Base-by-base conservation (phyloP, 208 protist species). In the Novymonas esmeraldas region DNA sequence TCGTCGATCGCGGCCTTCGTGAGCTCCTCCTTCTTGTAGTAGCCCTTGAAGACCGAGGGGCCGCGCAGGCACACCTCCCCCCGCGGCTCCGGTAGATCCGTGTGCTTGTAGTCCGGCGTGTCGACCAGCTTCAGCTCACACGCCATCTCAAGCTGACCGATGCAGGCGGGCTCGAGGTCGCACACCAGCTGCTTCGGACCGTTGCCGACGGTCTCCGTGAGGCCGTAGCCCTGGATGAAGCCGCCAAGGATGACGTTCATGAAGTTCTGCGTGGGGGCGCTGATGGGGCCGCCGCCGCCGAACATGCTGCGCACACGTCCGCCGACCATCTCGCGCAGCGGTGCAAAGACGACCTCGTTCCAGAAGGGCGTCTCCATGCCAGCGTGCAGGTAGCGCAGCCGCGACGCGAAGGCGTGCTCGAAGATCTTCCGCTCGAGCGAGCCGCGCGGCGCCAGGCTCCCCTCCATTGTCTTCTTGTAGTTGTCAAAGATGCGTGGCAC, bases 41-140 rank as follows among this genome's bases (percentile, higher is more conserved):
- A 98, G 22, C 92, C 93, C 58, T 89, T 89, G 57, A 94, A 92
- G n/a, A 97, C 60, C 64, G 79, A 84, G 0, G 87, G 84, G 1
- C 89, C 90, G 44, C 92, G n/a, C n/a, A n/a, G n/a, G n/a, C n/a
- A n/a, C n/a, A n/a, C n/a, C n/a, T n/a, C 36, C 14, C 10, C 7
- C 45, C 64, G 79, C 20, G 87, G 85, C 38, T 87, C 57, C 0
- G 83, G 85, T 48, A 62, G 66, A 51, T 95, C 82, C 0, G 81
- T 89, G 78, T 94, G 86, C 58, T 80, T 84, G 71, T 89, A 93
- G n/a, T 84, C 81, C 3, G 90, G 85, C 2, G 90, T 84, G 61
- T 98, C 94, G 3, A 85, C 71, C 1, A 99, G 79, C 74, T 93
- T 92, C 44, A 99, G 36, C 76, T 99, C 89, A 29, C 82, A 72